Base-by-base conservation (phyloP, 2,329 filamentous ascomycete species). In the Penicillium nordicum region DNA sequence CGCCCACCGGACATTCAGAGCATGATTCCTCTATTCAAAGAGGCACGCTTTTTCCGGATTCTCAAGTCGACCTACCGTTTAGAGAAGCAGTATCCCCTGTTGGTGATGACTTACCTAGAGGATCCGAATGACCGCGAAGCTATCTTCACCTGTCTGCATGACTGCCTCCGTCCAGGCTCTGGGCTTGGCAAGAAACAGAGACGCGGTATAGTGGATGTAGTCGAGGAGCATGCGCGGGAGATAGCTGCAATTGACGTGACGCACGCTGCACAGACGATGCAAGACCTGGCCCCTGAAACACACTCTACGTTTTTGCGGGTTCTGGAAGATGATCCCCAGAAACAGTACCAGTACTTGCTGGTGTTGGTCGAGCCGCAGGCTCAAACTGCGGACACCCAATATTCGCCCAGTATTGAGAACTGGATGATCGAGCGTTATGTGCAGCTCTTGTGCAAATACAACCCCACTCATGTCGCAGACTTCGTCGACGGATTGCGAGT, bases 41-140 rank as follows among this genome's bases (percentile, higher is more conserved):
- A 86, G 60, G 93, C 94, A 1, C 84, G 86, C 0, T 99, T 97
- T 72, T 95, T 89, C 71, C 87, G 94, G 47, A 93, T 99, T 29
- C 75, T 99, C 52, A 99, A 99, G 76, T 87, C 90, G 14, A 88
- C 91, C 10, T 96, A 95, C 73, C 88, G 86, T 64, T 79, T 82
- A 5, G 90, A 96, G 63, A 88, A 86, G 64, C 87, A 93, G 67
- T 96, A 90, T 66, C 84, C 87, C 1, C 86, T 88, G 64, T 83
- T 97, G 29, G 75, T 97, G 6, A 80, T 88, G 64, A 86, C 87
- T 0, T 96, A 92, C 68, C 90, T 99, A 58, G 89, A 96, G 58
- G 94, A 99, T 66, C 81, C 82, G 0, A 85, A 92, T 47, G 88
- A 94, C 61, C 86, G 85, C 54, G 82, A 87, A 5, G 82, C 80